These are phyloP conservation scores for Claviceps sorghi DNA, from an alignment of 2,329 filamentous ascomycete genomes.

Conservation along the genomic window DNA sequence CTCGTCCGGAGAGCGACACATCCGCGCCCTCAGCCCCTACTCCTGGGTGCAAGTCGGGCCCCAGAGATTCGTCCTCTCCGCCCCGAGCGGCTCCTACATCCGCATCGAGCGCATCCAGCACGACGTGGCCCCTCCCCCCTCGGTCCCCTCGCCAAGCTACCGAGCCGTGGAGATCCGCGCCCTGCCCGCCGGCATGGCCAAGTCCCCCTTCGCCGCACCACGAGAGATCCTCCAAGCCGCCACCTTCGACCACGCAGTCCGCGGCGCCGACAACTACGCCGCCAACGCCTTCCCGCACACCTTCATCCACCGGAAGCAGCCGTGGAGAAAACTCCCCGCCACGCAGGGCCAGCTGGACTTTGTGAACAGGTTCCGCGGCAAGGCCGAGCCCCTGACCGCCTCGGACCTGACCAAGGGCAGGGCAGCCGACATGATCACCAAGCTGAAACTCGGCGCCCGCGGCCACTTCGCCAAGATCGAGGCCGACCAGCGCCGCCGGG, in stretches of 20 bases:
- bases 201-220: constrained; percentile 52
- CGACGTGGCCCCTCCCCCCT: constrained; percentile 1
- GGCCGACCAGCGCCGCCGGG: constrained; percentile 34
- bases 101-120: constrained; percentile 30
- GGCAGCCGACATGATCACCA: constrained; percentile 83
- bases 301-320: constrained; percentile 50
- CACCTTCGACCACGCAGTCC: constrained; percentile 61
- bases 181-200: constrained; percentile 28
- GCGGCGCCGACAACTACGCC: constrained; percentile 74
- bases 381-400: constrained; percentile 35
- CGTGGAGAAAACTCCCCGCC: constrained; percentile 57
- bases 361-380: constrained; percentile 48
- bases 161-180: constrained; percentile 34
- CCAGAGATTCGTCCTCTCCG: constrained; percentile 56
- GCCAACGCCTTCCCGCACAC: constrained; percentile 46
- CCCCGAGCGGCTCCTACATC: constrained; percentile 47
- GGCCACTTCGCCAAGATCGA: constrained; percentile 43
- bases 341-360: constrained; percentile 51
- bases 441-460: constrained; percentile 69
- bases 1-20: constrained; percentile 61
- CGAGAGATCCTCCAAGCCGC: constrained; percentile 49
- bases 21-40: constrained; percentile 58
- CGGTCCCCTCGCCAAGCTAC: constrained; percentile 17
- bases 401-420: constrained; percentile 60
- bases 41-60: constrained; percentile 72